phyloP scores from a whole-genome alignment of 2,329 filamentous ascomycete genomes.

The Penicillium expansum region DNA sequence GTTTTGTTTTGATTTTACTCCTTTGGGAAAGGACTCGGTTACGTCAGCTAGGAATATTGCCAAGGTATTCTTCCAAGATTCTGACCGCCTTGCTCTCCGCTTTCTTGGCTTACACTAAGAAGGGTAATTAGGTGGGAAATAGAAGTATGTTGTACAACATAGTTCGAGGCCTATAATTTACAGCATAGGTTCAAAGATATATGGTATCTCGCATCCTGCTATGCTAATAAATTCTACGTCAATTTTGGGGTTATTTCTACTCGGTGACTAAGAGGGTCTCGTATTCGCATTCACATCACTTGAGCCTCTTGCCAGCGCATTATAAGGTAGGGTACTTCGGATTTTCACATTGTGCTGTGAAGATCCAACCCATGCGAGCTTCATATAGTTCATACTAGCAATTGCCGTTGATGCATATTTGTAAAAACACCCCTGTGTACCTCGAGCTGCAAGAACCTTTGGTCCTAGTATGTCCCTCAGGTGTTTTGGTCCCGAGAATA shows the following conservation, averaged over 20 bases:
- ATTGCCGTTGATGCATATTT: not conserved
- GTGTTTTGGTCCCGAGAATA: not conserved
- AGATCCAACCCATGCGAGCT: not conserved
- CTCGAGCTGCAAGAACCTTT: not conserved
- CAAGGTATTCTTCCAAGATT: not conserved
- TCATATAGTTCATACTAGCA: not conserved
- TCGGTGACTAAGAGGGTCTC: not conserved
- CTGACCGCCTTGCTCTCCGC: not conserved
- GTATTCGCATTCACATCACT: not conserved
- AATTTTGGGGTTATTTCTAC: not conserved
- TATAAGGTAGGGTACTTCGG: not conserved
- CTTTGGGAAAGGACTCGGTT: conserved; percentile 14
- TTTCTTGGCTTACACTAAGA: not conserved
- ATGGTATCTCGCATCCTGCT: not conserved
- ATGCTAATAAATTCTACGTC: not conserved
- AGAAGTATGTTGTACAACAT: too few species aligned
- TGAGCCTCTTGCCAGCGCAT: not conserved
- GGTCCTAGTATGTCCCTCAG: not conserved
- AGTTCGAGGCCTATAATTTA: not conserved
- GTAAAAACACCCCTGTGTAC: not conserved
- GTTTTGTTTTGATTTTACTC: conserved; percentile 36
- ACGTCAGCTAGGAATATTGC: conserved; percentile 1
- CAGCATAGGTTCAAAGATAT: not conserved
- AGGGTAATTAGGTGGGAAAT: not conserved
- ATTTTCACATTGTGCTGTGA: not conserved